Evolutionary conservation across 106 monocot genomes (phyloP).

Genomic region (Dioscorea dumetorum): DNA sequence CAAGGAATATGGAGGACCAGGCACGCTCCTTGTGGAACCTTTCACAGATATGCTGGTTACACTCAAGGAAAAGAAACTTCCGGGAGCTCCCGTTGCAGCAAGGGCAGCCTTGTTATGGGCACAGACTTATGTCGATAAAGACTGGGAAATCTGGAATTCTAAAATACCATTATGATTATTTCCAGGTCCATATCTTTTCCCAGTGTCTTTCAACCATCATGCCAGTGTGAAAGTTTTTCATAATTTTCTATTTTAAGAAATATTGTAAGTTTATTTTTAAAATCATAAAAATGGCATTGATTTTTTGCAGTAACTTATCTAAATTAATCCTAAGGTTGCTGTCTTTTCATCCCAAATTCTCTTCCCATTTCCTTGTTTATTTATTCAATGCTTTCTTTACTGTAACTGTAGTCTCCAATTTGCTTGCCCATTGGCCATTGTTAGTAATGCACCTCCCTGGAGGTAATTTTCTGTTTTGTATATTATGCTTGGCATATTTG

Average conservation of each 20-base stretch:
- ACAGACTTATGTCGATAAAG: constrained; percentile 28
- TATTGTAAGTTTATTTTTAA: neutral
- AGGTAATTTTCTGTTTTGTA: too few species aligned
- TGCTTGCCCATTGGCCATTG: too few species aligned
- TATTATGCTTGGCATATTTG: too few species aligned
- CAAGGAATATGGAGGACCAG: constrained; percentile 47
- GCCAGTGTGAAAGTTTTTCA: neutral
- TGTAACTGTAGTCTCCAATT: too few species aligned
- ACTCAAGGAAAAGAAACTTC: constrained; percentile 42
- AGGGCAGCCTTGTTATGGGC: constrained; percentile 43
- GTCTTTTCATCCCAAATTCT: too few species aligned
- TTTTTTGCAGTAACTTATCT: neutral
- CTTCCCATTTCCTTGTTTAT: too few species aligned
- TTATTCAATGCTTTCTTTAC: too few species aligned
- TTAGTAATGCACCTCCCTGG: too few species aligned
- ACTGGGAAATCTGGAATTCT: constrained; percentile 28
- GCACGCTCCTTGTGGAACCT: constrained; percentile 37
- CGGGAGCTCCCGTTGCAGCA: constrained; percentile 26
- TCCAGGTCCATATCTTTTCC: neutral
- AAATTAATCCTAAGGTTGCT: neutral
- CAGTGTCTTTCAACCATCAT: too few species aligned
- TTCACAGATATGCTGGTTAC: constrained; percentile 48
- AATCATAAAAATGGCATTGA: neutral
- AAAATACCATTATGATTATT: constrained; percentile 7
- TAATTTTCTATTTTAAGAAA: neutral